These are phyloP conservation scores for Nothopassalora personata DNA, from an alignment of 2,329 filamentous ascomycete genomes.

Conservation along the genomic window DNA sequence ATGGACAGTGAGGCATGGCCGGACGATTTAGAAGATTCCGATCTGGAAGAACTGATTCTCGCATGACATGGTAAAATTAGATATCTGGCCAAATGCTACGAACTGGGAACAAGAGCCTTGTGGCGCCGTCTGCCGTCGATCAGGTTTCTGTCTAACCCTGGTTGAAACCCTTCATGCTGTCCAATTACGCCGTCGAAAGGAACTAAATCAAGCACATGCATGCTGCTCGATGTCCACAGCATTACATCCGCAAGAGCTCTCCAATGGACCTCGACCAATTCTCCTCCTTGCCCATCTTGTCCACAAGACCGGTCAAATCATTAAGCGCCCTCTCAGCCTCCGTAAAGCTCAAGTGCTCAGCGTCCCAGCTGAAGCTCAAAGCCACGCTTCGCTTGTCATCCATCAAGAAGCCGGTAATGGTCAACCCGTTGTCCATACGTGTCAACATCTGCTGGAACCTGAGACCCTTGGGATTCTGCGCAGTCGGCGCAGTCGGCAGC, in stretches of 20 bases:
- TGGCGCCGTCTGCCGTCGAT: neutral
- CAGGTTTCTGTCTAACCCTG: neutral
- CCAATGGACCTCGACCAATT: conserved; percentile 25
- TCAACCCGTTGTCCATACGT: conserved; percentile 32
- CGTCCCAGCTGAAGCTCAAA: conserved; percentile 30
- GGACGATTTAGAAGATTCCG: neutral
- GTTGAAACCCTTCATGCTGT: neutral
- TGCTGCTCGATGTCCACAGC: neutral
- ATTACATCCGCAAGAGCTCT: conserved; percentile 24
- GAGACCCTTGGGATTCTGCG: conserved; percentile 26
- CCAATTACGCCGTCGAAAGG: neutral
- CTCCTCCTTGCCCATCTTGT: conserved; percentile 25
- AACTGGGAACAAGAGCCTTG: neutral
- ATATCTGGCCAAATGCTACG: neutral
- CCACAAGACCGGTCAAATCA: conserved; percentile 22
- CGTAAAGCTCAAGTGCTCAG: conserved; percentile 26
- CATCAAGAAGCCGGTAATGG: conserved; percentile 29
- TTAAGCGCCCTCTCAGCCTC: conserved; percentile 28
- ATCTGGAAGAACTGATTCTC: conserved; percentile 1
- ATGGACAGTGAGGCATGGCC: conserved; percentile 1
- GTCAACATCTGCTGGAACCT: conserved; percentile 30
- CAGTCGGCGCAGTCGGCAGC: conserved; percentile 29
- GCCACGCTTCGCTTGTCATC: conserved; percentile 30
- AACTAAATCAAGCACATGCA: neutral
- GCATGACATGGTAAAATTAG: neutral